A percentile compares a stretch with the other conserved stretches of the same genome.
These are phyloP conservation scores for Candida berthetii DNA, from an alignment of 805 yeast species.

Conservation along the genomic window DNA sequence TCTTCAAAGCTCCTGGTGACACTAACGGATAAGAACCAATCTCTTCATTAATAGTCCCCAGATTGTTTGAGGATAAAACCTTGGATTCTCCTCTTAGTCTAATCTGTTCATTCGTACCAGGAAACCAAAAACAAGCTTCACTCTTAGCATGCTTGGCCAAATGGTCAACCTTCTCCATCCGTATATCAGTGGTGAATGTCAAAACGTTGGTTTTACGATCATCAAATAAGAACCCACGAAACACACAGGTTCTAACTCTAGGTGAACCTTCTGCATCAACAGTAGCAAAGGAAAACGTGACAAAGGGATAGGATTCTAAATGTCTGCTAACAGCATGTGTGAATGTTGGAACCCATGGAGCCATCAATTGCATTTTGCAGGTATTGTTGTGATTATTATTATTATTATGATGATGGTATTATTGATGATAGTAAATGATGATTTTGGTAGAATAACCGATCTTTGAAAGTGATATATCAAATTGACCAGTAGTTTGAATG, in stretches of 20 bases:
- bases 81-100: constrained; percentile 66
- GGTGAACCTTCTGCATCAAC: constrained; percentile 52
- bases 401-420: neutral
- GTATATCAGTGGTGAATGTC: constrained; percentile 63
- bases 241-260: constrained; percentile 61
- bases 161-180: constrained; percentile 60
- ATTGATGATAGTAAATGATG: neutral
- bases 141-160: constrained; percentile 40
- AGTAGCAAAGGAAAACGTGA: constrained; percentile 64
- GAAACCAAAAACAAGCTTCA: constrained; percentile 77
- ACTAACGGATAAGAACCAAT: constrained; percentile 21
- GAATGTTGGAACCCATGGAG: constrained; percentile 75
- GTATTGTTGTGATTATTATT: neutral
- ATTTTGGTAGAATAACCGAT: neutral
- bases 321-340: constrained; percentile 46
- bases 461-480: neutral
- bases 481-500: no score
- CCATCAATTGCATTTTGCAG: constrained; percentile 36
- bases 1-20: constrained; percentile 19
- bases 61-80: constrained; percentile 25
- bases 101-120: constrained; percentile 56
- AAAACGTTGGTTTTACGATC: constrained; percentile 62
- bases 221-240: constrained; percentile 69
- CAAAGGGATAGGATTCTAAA: constrained; percentile 38
- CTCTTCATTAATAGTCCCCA: constrained; percentile 7